phyloP scores from a whole-genome alignment of 306 rosid species.

The Comarum palustre region DNA sequence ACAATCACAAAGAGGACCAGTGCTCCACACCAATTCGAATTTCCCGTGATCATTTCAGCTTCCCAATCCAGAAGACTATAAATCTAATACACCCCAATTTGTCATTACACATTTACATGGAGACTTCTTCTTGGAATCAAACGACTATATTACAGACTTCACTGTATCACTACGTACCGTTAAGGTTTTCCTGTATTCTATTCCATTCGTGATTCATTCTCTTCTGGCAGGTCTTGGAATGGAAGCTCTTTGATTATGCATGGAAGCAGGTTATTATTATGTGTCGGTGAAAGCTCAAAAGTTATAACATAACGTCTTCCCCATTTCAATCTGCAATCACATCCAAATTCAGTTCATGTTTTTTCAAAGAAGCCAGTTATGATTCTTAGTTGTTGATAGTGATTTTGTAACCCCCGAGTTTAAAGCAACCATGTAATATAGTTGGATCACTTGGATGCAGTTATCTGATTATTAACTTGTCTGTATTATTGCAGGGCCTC shows the following conservation, averaged over 20 bases:
- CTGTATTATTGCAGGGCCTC: background rate
- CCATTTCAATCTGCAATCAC: background rate
- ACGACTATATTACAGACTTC: too few relatives aligned
- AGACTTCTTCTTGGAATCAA: background rate
- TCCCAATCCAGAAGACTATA: background rate
- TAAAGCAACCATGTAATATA: too few relatives aligned
- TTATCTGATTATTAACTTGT: background rate
- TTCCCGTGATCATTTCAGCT: constrained; percentile 1
- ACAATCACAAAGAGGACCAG: background rate
- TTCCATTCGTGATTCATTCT: background rate
- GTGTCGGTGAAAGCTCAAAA: background rate
- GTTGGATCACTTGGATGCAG: background rate
- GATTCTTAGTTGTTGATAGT: background rate
- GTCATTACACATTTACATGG: background rate
- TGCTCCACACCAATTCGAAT: constrained; percentile 5
- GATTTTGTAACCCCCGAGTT: background rate
- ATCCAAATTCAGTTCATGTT: background rate
- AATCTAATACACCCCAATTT: background rate
- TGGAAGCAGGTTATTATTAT: background rate
- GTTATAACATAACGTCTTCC: background rate
- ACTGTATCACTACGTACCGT: background rate
- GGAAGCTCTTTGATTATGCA: background rate
- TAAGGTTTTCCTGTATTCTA: background rate
- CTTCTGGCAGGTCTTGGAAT: background rate
- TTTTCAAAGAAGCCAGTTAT: background rate